Conservation (phyloP, 345 rosid species). For the Gossypium sturtianum region DNA sequence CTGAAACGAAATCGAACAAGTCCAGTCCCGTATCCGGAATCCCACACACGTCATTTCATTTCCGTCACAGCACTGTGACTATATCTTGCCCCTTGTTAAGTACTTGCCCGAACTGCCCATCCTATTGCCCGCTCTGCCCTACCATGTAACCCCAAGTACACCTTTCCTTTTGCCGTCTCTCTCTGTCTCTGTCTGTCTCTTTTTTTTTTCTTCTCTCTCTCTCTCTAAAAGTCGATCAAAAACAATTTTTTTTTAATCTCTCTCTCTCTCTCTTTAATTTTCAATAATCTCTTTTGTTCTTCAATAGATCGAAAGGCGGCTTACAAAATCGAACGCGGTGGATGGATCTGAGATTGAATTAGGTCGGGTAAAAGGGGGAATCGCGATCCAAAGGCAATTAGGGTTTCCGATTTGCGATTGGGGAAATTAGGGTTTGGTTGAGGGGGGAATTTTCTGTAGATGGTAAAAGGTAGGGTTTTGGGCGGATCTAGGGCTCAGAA, state of each 20-base stretch:
- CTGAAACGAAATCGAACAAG: background rate
- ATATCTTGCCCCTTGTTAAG: slow-evolving; percentile 13
- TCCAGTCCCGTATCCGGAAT: slow-evolving; percentile 3
- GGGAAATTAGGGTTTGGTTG: slow-evolving; percentile 30
- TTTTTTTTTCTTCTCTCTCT: slow-evolving; percentile 5
- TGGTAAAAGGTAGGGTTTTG: slow-evolving; percentile 19
- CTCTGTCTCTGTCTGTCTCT: slow-evolving; percentile 17
- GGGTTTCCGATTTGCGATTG: slow-evolving; percentile 24
- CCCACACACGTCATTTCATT: slow-evolving; percentile 15
- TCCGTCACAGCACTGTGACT: slow-evolving; percentile 28
- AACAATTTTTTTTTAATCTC: background rate
- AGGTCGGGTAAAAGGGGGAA: slow-evolving; percentile 19
- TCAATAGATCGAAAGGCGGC: slow-evolving; percentile 26
- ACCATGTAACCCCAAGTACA: slow-evolving; percentile 25
- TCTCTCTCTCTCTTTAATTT: slow-evolving; percentile 9
- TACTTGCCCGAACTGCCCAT: slow-evolving; percentile 32
- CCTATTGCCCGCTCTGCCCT: slow-evolving; percentile 45
- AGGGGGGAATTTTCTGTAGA: background rate
- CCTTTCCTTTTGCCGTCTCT: slow-evolving; percentile 34
- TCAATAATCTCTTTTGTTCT: background rate
- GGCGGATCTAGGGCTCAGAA: slow-evolving; percentile 21
- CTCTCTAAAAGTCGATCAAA: slow-evolving; percentile 13
- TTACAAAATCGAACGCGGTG: slow-evolving; percentile 9
- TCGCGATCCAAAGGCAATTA: slow-evolving; percentile 16
- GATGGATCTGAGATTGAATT: slow-evolving; percentile 33